phyloP scores from a whole-genome alignment of 2,329 filamentous ascomycete species.

The Curvularia spicifera region DNA sequence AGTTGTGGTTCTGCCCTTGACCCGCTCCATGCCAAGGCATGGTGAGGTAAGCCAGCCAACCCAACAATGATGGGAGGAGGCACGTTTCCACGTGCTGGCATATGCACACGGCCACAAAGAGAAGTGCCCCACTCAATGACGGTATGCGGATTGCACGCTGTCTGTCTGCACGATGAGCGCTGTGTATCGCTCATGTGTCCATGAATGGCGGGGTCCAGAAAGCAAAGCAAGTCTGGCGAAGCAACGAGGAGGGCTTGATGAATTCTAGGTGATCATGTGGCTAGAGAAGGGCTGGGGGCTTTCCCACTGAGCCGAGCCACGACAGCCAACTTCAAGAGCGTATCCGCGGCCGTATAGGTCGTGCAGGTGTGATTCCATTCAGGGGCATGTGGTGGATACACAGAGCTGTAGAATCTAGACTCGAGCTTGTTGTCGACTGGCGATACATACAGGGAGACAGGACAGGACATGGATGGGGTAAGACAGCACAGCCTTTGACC shows the following conservation, averaged over 20 bases:
- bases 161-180: neutral
- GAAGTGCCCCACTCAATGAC: constrained; percentile 7
- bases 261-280: neutral
- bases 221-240: neutral
- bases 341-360: constrained; percentile 14
- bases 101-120: constrained; percentile 9
- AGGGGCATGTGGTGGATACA: constrained; percentile 2
- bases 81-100: constrained; percentile 8
- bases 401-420: neutral
- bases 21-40: constrained; percentile 11
- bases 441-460: neutral
- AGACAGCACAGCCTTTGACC: constrained; percentile 1
- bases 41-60: constrained; percentile 3
- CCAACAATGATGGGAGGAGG: neutral
- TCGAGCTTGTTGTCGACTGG: neutral
- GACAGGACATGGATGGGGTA: neutral
- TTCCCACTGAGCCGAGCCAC: neutral
- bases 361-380: neutral
- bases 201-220: neutral
- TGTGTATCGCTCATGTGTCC: neutral
- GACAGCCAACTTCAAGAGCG: neutral
- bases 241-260: no score
- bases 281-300: neutral
- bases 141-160: neutral
- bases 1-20: constrained; percentile 8